Conservation (phyloP, 768 basidiomycete species). For the Xanthoconium purpureum region DNA sequence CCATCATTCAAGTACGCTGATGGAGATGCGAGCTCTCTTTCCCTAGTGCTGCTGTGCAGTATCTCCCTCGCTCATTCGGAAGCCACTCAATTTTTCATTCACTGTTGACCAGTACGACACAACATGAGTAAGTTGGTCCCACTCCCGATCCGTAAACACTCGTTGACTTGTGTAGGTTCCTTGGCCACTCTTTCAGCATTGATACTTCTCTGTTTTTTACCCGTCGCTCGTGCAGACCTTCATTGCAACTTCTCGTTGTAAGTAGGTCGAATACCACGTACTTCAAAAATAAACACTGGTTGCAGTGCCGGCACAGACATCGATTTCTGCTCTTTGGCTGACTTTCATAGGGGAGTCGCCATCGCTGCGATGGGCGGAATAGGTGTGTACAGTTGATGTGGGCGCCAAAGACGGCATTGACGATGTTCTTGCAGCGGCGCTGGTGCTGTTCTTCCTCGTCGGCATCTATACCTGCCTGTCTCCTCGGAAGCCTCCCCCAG, state of each 20-base stretch:
- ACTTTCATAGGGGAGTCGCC: neutral
- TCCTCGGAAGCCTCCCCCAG: neutral
- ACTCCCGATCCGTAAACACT: neutral
- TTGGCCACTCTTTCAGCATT: neutral
- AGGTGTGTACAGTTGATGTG: conserved; percentile 1
- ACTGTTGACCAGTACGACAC: neutral
- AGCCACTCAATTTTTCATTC: neutral
- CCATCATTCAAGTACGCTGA: conserved; percentile 11
- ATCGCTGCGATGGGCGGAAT: neutral
- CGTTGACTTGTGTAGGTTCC: conserved; percentile 3
- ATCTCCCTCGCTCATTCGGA: conserved; percentile 2
- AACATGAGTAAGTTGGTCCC: conserved; percentile 12
- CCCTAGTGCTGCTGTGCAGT: conserved; percentile 14
- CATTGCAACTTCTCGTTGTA: conserved; percentile 6
- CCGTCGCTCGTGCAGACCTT: conserved; percentile 10
- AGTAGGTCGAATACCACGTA: neutral
- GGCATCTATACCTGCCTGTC: neutral
- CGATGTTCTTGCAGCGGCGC: neutral
- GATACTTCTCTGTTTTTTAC: conserved; percentile 6
- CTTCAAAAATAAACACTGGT: neutral
- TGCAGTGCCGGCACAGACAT: neutral
- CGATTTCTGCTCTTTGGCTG: conserved; percentile 7
- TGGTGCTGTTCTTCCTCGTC: conserved; percentile 1
- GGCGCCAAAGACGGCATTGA: neutral
- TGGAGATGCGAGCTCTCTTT: neutral